Conservation (phyloP, 805 yeast genomes). For the Ogataea sp. region DNA sequence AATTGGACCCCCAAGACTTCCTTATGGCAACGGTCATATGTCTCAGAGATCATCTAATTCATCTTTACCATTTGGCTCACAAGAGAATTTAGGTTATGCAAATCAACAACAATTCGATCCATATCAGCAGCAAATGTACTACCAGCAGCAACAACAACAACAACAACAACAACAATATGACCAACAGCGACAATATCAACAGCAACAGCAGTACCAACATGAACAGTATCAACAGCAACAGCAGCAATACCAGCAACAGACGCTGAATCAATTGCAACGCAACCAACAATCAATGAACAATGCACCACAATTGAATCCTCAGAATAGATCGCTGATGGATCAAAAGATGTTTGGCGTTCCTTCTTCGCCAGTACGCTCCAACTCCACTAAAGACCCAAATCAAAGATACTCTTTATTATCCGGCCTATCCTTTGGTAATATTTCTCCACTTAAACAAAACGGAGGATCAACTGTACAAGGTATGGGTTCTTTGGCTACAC, state of each 20-base stretch:
- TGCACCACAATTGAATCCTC: not conserved
- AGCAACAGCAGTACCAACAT: slow-evolving; percentile 2
- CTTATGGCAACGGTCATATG: slow-evolving; percentile 1
- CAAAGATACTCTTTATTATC: slow-evolving; percentile 16
- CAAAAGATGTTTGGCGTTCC: slow-evolving; percentile 1
- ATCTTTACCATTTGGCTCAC: slow-evolving; percentile 1
- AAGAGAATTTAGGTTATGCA: not conserved
- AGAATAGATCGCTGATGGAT: not conserved
- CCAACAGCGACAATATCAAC: slow-evolving; percentile 1
- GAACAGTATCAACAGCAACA: slow-evolving; percentile 1
- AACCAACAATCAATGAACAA: slow-evolving; percentile 1
- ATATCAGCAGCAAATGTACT: slow-evolving; percentile 1
- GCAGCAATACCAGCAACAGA: slow-evolving; percentile 2
- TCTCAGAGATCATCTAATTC: slow-evolving; percentile 5
- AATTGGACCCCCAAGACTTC: slow-evolving; percentile 3
- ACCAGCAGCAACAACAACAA: slow-evolving; percentile 1
- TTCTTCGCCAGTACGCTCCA: slow-evolving; percentile 5
- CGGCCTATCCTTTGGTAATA: slow-evolving; percentile 10
- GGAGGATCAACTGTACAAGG: not conserved
- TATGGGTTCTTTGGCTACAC: slow-evolving; percentile 1
- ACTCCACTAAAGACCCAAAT: not conserved
- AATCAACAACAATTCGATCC: not conserved
- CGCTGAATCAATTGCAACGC: not conserved
- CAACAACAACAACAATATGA: slow-evolving; percentile 3
- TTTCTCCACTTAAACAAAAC: not conserved